These are phyloP conservation scores for Colletotrichum orchidophilum DNA, from an alignment of 2,329 filamentous ascomycete species.

Conservation along the genomic window DNA sequence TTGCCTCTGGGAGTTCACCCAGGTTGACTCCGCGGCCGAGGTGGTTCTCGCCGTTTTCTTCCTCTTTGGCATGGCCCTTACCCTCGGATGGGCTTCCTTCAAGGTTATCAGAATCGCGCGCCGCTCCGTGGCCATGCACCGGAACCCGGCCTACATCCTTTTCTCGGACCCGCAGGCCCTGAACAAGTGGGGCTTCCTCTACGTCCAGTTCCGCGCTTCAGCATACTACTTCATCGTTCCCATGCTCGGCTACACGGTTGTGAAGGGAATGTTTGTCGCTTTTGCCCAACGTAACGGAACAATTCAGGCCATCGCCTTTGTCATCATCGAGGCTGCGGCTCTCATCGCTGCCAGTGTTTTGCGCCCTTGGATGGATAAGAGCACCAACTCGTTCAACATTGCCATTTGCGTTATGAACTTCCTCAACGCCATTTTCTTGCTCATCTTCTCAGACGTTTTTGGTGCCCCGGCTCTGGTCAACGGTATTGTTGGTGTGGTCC, in stretches of 20 bases:
- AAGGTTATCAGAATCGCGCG: slow-evolving; percentile 92
- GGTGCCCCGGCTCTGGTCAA: slow-evolving; percentile 83
- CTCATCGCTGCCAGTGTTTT: slow-evolving; percentile 82
- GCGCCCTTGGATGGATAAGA: slow-evolving; percentile 98
- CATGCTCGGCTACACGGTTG: slow-evolving; percentile 77
- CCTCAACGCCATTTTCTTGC: slow-evolving; percentile 85
- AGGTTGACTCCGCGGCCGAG: slow-evolving; percentile 84
- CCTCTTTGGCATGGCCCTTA: slow-evolving; percentile 80
- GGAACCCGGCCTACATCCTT: slow-evolving; percentile 95
- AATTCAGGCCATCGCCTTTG: slow-evolving; percentile 82
- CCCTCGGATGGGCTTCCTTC: slow-evolving; percentile 85
- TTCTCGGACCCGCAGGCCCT: slow-evolving; percentile 94
- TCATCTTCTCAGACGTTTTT: slow-evolving; percentile 90
- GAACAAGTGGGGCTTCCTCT: slow-evolving; percentile 98
- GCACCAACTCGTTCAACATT: slow-evolving; percentile 96
- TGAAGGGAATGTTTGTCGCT: slow-evolving; percentile 91
- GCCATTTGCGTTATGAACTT: slow-evolving; percentile 91
- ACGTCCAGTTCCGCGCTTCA: slow-evolving; percentile 94
- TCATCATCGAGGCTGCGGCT: slow-evolving; percentile 83
- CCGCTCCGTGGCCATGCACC: slow-evolving; percentile 89
- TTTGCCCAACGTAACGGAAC: slow-evolving; percentile 77
- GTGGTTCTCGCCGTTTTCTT: slow-evolving; percentile 90
- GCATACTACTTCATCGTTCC: slow-evolving; percentile 96
- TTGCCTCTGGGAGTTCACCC: slow-evolving; percentile 92
- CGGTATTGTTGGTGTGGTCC: slow-evolving; percentile 87